Conservation (phyloP, 2,329 filamentous ascomycete genomes). For the Ophiocordyceps camponoti-saundersi region DNA sequence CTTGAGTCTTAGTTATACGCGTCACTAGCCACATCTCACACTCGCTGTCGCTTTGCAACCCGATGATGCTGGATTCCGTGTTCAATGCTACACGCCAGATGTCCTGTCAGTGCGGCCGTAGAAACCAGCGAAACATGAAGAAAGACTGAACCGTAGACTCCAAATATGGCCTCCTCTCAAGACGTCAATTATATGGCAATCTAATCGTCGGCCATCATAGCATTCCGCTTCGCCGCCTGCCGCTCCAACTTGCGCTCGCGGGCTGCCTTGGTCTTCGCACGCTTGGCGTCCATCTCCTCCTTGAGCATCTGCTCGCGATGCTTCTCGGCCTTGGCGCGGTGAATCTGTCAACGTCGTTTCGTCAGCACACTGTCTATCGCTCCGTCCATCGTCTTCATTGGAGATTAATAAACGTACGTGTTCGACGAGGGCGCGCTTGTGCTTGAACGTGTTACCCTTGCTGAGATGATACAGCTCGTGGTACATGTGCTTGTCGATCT, state of each 20-base stretch:
- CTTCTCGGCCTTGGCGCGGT: slow-evolving; percentile 99
- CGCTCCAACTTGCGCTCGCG: slow-evolving; percentile 97
- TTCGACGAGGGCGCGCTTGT: slow-evolving; percentile 99
- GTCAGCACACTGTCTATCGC: background rate
- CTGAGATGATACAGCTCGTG: slow-evolving; percentile 99
- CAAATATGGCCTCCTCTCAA: slow-evolving; percentile 40
- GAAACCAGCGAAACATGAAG: slow-evolving; percentile 27
- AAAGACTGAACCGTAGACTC: slow-evolving; percentile 42
- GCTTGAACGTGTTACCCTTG: slow-evolving; percentile 99
- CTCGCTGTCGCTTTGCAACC: slow-evolving; percentile 1
- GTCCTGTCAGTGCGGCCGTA: slow-evolving; percentile 31
- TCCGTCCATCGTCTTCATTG: background rate
- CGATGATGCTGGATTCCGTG: slow-evolving; percentile 34
- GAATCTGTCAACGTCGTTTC: slow-evolving; percentile 47
- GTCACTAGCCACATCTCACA: background rate
- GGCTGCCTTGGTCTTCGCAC: slow-evolving; percentile 99
- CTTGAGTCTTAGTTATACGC: background rate
- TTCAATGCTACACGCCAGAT: slow-evolving; percentile 42
- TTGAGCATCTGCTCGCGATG: slow-evolving; percentile 86
- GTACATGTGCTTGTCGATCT: slow-evolving; percentile 99
- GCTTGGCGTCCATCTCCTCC: slow-evolving; percentile 99
- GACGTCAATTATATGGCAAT: slow-evolving; percentile 26
- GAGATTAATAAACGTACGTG: slow-evolving; percentile 56
- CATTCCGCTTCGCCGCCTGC: slow-evolving; percentile 76
- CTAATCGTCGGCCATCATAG: slow-evolving; percentile 57